Evolutionary conservation across 2,329 filamentous ascomycete species (phyloP).

Genomic region (Fusarium pilosicola): DNA sequence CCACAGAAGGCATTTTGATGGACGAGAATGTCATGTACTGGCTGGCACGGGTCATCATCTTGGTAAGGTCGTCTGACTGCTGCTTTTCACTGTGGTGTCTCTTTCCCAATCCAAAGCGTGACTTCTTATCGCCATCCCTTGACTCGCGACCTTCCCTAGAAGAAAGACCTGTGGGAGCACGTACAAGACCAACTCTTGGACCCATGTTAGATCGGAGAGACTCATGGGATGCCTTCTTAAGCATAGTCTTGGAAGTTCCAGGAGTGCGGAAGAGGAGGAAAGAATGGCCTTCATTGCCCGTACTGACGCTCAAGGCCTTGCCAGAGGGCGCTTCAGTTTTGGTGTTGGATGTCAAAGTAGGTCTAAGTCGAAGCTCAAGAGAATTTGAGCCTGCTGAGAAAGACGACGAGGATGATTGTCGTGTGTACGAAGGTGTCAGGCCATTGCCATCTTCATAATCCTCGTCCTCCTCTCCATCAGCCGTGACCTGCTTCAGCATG

Average conservation of each 20-base stretch:
- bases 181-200: conserved; percentile 55
- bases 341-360: conserved; percentile 75
- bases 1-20: conserved; percentile 93
- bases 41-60: conserved; percentile 95
- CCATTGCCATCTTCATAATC: conserved; percentile 54
- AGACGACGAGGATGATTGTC: conserved; percentile 54
- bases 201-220: conserved; percentile 59
- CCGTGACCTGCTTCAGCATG: conserved; percentile 54
- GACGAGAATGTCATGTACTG: conserved; percentile 98
- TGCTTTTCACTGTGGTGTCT: conserved; percentile 65
- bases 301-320: conserved; percentile 62
- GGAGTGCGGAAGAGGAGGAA: conserved; percentile 63
- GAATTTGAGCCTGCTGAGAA: conserved; percentile 74
- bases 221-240: conserved; percentile 66
- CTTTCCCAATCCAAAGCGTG: conserved; percentile 67
- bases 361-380: conserved; percentile 82
- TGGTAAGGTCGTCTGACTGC: conserved; percentile 87
- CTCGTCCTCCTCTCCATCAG: conserved; percentile 59
- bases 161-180: conserved; percentile 59
- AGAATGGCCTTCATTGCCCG: conserved; percentile 57
- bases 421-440: conserved; percentile 53
- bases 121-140: conserved; percentile 57
- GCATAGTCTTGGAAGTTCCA: conserved; percentile 55
- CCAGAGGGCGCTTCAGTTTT: conserved; percentile 49
- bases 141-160: conserved; percentile 53